phyloP scores from a whole-genome alignment of 768 basidiomycete genomes.

The Kwoniella sp. region DNA sequence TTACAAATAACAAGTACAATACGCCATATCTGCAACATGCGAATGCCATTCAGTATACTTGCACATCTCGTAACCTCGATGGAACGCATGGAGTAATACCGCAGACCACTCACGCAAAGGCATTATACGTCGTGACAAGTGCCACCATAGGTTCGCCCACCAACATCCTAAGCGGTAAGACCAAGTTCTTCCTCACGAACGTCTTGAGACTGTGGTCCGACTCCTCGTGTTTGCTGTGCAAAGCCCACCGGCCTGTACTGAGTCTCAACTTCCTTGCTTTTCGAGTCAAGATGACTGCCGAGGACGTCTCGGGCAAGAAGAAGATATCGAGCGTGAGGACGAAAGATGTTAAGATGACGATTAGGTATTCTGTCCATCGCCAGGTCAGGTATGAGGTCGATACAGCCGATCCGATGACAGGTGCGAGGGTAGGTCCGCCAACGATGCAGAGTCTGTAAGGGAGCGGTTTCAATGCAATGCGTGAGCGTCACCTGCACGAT shows the following conservation, averaged over 20 bases:
- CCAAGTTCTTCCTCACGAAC: constrained; percentile 53
- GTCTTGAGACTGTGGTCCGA: constrained; percentile 41
- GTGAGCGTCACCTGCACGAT: no score
- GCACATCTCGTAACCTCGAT: no score
- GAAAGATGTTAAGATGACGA: constrained; percentile 49
- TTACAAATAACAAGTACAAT: constrained; percentile 49
- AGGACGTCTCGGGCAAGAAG: constrained; percentile 55
- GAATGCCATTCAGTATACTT: constrained; percentile 7
- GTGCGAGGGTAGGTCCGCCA: constrained; percentile 52
- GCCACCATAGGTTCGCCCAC: constrained; percentile 51
- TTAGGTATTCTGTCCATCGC: constrained; percentile 57
- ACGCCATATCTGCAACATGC: constrained; percentile 46
- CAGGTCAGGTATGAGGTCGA: constrained; percentile 51
- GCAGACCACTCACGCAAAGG: constrained; percentile 30
- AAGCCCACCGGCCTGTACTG: constrained; percentile 49
- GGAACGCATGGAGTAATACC: background rate
- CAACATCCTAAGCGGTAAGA: constrained; percentile 51
- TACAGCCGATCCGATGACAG: constrained; percentile 52
- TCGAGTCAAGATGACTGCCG: constrained; percentile 50
- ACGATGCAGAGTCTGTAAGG: constrained; percentile 48
- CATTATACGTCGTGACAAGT: constrained; percentile 28
- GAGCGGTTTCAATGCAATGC: background rate
- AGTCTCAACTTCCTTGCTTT: constrained; percentile 51
- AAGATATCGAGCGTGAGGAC: constrained; percentile 43
- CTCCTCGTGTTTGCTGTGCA: constrained; percentile 52